Evolutionary conservation across 2,329 filamentous ascomycete genomes (phyloP), one percentile per base, ranked within the genome.

Genomic region (Alternaria consortialis): DNA sequence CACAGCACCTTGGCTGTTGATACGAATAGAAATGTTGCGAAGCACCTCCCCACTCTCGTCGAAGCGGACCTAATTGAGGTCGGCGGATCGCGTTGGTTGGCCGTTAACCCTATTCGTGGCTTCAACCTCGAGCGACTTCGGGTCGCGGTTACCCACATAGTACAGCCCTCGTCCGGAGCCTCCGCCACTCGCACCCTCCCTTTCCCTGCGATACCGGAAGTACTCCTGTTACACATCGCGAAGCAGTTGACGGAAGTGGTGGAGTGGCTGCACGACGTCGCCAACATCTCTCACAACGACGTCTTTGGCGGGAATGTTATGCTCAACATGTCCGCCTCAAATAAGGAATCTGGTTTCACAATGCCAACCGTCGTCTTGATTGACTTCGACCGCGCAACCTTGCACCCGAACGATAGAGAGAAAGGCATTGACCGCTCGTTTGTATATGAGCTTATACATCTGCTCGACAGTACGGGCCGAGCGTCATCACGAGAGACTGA

Each of bases 271-370:
- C 44, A 51, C 29, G 13, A 32, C 17, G 2, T 15, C 2, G 20
- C 44, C 23, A 39, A 43, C 2, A 29, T 36, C 13, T 11, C 54
- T 8, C 54, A 51, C 20, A n/a, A 40, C 13, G 44, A 56, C 9
- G 25, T 51, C 29, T 56, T 56, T 4, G 36, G 25, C 5, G 53
- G 25, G 25, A 56, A 56, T 36, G 44, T 51, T 1, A 51, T 56
- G 44, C 43, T 56, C 5, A 27, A 56, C 2, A 9, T 56, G 4
- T 56, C 20, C 7, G n/a, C 2, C 11, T 48, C 11, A 0, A 25
- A 2, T 5, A 25, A 36, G 15, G 17, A 1, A 1, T 1, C 32
- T 9, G 6, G 11, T 0, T 48, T 11, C 32, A 20, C 25, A 13
- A n/a, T 56, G 2, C 53, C 32, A 5, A 31, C 25, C 6, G 1